Evolutionary conservation across 306 rosid genomes (phyloP).

Genomic region (Cyamopsis tetragonoloba): DNA sequence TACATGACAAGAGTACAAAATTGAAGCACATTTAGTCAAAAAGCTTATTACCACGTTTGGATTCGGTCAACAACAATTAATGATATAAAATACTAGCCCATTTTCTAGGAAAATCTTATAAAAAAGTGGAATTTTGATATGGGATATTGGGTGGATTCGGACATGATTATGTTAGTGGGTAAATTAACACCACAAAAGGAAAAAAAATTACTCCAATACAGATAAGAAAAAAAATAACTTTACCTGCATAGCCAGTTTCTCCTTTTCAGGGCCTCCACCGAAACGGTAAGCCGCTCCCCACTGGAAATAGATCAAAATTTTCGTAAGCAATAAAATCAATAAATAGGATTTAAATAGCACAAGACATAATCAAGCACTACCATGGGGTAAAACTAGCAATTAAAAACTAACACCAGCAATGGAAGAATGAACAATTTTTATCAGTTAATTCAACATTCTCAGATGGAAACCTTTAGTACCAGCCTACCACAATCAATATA

Average conservation of each 20-base stretch:
- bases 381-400: background rate
- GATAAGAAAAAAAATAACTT: background rate
- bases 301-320: constrained; percentile 35
- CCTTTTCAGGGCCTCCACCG: constrained; percentile 77
- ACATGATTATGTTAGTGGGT: background rate
- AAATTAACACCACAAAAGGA: background rate
- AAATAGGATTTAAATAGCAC: background rate
- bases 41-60: too few relatives aligned
- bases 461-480: background rate
- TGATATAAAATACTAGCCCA: too few relatives aligned
- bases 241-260: constrained; percentile 85
- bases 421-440: background rate
- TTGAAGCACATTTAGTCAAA: too few relatives aligned
- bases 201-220: background rate
- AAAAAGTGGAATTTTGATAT: background rate
- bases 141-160: background rate
- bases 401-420: background rate
- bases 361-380: background rate
- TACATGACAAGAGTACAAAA: constrained; percentile 23
- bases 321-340: constrained; percentile 4
- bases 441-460: background rate
- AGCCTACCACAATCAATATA: background rate
- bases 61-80: too few relatives aligned
- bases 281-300: constrained; percentile 94
- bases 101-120: too few relatives aligned